Percentiles rank a stretch among this genome's conserved stretches.
phyloP scores from a whole-genome alignment of 2,329 filamentous ascomycete species.

The Helminthosporium solani region DNA sequence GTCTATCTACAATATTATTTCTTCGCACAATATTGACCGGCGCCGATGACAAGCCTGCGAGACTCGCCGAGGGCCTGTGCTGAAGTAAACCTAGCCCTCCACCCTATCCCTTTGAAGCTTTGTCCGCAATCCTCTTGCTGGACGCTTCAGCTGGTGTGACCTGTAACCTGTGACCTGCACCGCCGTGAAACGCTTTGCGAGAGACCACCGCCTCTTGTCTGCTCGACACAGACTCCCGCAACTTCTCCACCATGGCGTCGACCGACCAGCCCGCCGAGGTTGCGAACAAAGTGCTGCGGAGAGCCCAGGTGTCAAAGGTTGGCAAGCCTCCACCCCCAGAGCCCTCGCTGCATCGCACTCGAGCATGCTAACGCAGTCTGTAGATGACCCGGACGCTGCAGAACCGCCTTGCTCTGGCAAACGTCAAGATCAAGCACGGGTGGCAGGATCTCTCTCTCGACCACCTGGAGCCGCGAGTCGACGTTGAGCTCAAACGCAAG shows the following conservation, averaged over 20 bases:
- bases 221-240: slow-evolving; percentile 12
- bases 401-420: slow-evolving; percentile 90
- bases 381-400: slow-evolving; percentile 93
- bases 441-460: slow-evolving; percentile 89
- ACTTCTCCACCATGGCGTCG: slow-evolving; percentile 33
- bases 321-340: slow-evolving; percentile 13
- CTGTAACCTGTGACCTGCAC: slow-evolving; percentile 26
- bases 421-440: slow-evolving; percentile 95
- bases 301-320: slow-evolving; percentile 48
- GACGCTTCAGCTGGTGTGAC: slow-evolving; percentile 34
- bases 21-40: slow-evolving; percentile 4
- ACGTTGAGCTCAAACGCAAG: slow-evolving; percentile 75
- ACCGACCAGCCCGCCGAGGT: slow-evolving; percentile 42
- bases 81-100: slow-evolving; percentile 25
- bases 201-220: slow-evolving; percentile 22
- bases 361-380: slow-evolving; percentile 23
- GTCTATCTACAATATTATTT: too few relatives aligned
- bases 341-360: slow-evolving; percentile 5
- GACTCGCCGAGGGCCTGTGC: slow-evolving; percentile 24
- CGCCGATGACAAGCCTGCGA: neutral
- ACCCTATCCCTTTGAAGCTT: slow-evolving; percentile 17
- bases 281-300: slow-evolving; percentile 45
- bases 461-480: slow-evolving; percentile 79
- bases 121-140: slow-evolving; percentile 13
- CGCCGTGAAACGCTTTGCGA: slow-evolving; percentile 28